These are phyloP conservation scores for Blastobotrys proliferans DNA, from an alignment of 1,139 yeast species.

Conservation along the genomic window DNA sequence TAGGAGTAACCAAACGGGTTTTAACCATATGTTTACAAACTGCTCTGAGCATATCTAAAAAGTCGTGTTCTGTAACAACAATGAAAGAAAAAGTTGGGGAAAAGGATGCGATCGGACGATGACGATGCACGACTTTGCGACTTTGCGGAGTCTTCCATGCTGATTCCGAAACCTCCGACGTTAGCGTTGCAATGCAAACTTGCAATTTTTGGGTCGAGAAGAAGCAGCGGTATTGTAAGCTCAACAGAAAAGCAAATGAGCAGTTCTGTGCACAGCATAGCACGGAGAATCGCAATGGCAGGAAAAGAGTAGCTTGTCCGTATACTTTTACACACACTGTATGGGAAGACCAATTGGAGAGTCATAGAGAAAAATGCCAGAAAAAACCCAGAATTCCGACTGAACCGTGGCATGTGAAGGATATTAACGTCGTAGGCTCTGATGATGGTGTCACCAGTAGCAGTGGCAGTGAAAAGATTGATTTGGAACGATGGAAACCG, in stretches of 20 bases:
- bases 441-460: neutral
- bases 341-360: constrained; percentile 52
- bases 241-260: constrained; percentile 51
- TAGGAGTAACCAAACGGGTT: constrained; percentile 1
- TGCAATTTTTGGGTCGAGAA: constrained; percentile 12
- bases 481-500: constrained; percentile 20
- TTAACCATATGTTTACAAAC: neutral
- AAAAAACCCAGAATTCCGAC: constrained; percentile 33
- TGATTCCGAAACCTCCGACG: too few relatives aligned
- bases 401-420: constrained; percentile 44
- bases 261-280: constrained; percentile 62
- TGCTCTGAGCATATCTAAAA: constrained; percentile 9
- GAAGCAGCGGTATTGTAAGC: constrained; percentile 47
- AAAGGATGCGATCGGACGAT: too few relatives aligned
- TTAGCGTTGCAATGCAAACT: too few relatives aligned
- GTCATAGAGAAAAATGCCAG: constrained; percentile 63
- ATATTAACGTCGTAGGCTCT: constrained; percentile 36
- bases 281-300: constrained; percentile 21
- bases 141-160: too few relatives aligned
- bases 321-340: constrained; percentile 71
- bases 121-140: too few relatives aligned
- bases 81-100: too few relatives aligned
- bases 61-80: too few relatives aligned
- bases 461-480: neutral
- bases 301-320: constrained; percentile 68